Evolutionary conservation across 2,329 filamentous ascomycete species (phyloP), one percentile per base, ranked within the genome.

Genomic region (Tricladium varicosporioides): DNA sequence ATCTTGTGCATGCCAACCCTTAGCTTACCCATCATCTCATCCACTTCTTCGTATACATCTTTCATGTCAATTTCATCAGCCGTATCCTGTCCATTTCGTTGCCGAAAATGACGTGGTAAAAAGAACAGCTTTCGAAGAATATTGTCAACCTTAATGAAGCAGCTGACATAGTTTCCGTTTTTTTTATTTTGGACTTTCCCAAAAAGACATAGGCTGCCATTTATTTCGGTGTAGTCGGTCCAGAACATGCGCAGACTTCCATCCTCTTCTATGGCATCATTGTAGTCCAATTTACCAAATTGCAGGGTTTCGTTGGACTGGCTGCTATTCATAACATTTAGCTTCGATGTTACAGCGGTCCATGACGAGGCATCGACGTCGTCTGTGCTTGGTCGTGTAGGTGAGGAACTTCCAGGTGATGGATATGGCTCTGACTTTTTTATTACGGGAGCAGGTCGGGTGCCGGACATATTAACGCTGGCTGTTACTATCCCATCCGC

Each of bases 111-210:
- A 45, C 94, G 88, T 5, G 94, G 94, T 42, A 99, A 78, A 70
- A 99, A 99, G 73, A 87, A 99, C 0, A 99, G 80, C 69, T 96
- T 97, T 58, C 94, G 85, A 53, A 96, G 74, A 58, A 99, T 89
- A 65, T 97, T 97, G 77, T 99, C 92, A 16, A 99, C 79, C 73
- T 97, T 97, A 72, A 97, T 83, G 68, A 99, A 97, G 67, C 92
- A 95, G 74, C 94, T 99, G 58, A 92, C 88, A 70, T 90, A 92
- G 45, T 79, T 78, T 51, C 83, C 86, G 1, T 84, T 90, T 67
- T 86, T 88, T 73, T 92, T 96, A 76, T 97, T 92, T 67, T 92
- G 85, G 19, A 97, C 93, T 71, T 99, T 99, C 62, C 94, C 94
- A 69, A 99, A 97, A 10, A 99, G 81, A 71, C 92, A 97, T 9